Percentiles rank a stretch among this genome's conserved stretches.
Evolutionary conservation across 2,329 filamentous ascomycete genomes (phyloP).

Genomic region (Epichloe sylvatica): DNA sequence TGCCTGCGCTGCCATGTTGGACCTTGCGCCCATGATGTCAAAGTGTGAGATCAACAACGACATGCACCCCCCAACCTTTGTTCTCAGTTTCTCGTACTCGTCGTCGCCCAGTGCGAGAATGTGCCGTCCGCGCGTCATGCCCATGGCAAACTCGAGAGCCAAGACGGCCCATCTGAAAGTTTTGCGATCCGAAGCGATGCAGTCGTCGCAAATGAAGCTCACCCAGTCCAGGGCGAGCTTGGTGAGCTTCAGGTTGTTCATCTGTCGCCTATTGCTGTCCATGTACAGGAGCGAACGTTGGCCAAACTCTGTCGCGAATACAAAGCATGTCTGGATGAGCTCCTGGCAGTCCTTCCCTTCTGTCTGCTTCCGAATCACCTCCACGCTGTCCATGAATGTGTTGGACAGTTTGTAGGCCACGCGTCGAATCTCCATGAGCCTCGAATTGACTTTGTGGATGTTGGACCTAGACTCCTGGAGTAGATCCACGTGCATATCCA

Average conservation of each 20-base stretch:
- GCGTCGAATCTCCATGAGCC: slow-evolving; percentile 86
- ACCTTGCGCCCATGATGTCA: slow-evolving; percentile 95
- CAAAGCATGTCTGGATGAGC: slow-evolving; percentile 92
- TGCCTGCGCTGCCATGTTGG: slow-evolving; percentile 81
- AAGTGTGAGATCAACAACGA: slow-evolving; percentile 94
- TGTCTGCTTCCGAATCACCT: slow-evolving; percentile 79
- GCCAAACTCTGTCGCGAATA: slow-evolving; percentile 97
- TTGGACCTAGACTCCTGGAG: slow-evolving; percentile 88
- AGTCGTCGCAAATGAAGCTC: slow-evolving; percentile 95
- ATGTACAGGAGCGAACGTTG: slow-evolving; percentile 89
- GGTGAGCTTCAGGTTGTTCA: slow-evolving; percentile 94
- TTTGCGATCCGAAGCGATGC: slow-evolving; percentile 81
- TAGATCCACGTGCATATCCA: slow-evolving; percentile 74
- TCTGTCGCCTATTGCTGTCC: slow-evolving; percentile 85
- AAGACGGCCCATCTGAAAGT: slow-evolving; percentile 96
- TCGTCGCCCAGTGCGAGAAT: slow-evolving; percentile 81
- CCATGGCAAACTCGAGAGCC: slow-evolving; percentile 91
- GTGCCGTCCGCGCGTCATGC: slow-evolving; percentile 86
- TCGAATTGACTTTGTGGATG: slow-evolving; percentile 77
- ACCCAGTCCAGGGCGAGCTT: slow-evolving; percentile 94
- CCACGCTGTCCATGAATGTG: slow-evolving; percentile 96
- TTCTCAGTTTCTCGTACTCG: slow-evolving; percentile 69
- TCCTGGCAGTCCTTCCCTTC: slow-evolving; percentile 79
- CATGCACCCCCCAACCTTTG: slow-evolving; percentile 95
- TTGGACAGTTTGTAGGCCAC: slow-evolving; percentile 94